Base-by-base conservation (phyloP, 306 rosid genomes). In the Chamaecrista fasciculata region DNA sequence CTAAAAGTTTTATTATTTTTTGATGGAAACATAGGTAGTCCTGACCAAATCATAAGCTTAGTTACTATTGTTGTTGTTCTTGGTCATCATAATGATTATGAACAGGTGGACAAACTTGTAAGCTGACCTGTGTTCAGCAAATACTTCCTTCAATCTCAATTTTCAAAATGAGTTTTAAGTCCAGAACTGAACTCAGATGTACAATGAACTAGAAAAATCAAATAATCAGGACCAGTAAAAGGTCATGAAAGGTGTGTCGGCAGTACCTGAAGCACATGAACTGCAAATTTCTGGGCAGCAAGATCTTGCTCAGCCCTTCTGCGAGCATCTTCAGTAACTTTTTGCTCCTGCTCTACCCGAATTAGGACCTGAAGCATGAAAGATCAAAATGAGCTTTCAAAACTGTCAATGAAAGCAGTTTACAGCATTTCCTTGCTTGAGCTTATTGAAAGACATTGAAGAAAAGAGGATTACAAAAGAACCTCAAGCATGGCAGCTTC, bases 401-500 rank as follows among this genome's bases (percentile, higher is more conserved):
- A 55, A 19, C 31, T 59, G 48, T 76, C 48, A 57, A 53, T 12
- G 18, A 25, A 62, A 71, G 12, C n/a, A 26, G 26, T 16, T 16
- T 4, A 4, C 63, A 75, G 59, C 66, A 71, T 43, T 43, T 59
- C 72, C 67, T 26, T 50, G 40, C 26, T 10, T 55, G 69, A 63
- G 79, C 73, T 82, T 78, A 79, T 77, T 61, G 68, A 81, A 72
- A 56, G 73, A 78, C 44, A 69, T 69, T 42, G 82, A 67, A 67
- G 73, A 72, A 78, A 81, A 79, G 65, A 58, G 48, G 73, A 63
- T 78, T 77, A 66, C 76, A 73, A 29, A 47, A 79, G 69, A 82
- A 91, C 99, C 99, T 91, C 82, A 75, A 94, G 82, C 92, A 94
- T 82, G 69, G 95, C 88, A 76, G 82, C 67, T 86, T 89, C 99